Conservation (phyloP, 805 yeast genomes). For the Saccharomycopsis schoenii region DNA sequence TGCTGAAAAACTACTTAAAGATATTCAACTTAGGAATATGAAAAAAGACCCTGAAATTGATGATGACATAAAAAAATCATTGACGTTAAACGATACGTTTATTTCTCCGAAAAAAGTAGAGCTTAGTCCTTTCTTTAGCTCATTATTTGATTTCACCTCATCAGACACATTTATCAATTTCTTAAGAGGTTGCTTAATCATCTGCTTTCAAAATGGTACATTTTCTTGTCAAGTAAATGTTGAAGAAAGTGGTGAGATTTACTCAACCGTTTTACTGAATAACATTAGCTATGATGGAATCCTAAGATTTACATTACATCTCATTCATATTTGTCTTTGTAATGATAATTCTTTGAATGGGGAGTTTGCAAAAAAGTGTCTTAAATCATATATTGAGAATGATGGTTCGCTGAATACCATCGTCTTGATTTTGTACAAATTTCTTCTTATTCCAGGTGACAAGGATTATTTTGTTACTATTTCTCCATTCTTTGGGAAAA, state of each 20-base stretch:
- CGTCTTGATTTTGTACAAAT: background rate
- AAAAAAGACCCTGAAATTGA: conserved; percentile 26
- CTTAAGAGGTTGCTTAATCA: conserved; percentile 18
- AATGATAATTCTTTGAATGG: conserved; percentile 24
- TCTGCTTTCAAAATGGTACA: conserved; percentile 28
- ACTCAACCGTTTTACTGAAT: background rate
- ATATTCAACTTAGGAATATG: conserved; percentile 26
- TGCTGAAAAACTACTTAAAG: conserved; percentile 56
- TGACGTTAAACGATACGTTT: background rate
- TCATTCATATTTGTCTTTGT: conserved; percentile 53
- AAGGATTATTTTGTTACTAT: background rate
- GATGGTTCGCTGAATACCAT: background rate
- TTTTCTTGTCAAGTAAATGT: background rate
- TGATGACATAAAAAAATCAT: background rate
- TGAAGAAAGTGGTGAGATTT: background rate
- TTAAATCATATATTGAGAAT: background rate
- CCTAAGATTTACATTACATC: conserved; percentile 49
- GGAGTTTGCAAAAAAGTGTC: conserved; percentile 23
- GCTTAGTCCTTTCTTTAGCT: background rate
- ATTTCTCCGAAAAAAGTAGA: background rate
- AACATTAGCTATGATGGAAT: conserved; percentile 36
- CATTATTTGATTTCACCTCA: background rate
- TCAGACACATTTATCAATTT: background rate
- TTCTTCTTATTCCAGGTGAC: background rate
- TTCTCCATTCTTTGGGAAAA: background rate